Conservation (phyloP, 805 yeast genomes). For the Barnettozyma botsteinii region DNA sequence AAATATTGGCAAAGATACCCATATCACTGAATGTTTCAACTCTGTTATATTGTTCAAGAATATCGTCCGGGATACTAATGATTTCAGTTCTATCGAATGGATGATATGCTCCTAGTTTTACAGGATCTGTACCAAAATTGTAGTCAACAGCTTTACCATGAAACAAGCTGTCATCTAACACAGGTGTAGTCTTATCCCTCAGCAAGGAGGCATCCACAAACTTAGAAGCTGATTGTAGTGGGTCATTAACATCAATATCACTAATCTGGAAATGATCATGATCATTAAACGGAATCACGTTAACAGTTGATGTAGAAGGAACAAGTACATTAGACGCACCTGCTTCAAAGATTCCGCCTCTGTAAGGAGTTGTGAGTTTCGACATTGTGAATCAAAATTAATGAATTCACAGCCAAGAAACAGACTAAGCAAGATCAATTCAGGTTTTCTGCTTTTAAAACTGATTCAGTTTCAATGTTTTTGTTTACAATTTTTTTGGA, state of each 20-base stretch:
- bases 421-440: not conserved
- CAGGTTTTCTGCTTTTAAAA: not conserved
- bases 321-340: slow-evolving; percentile 2
- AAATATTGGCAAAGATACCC: slow-evolving; percentile 79
- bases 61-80: slow-evolving; percentile 72
- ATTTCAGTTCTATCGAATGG: slow-evolving; percentile 71
- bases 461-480: not conserved
- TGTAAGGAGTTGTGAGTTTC: slow-evolving; percentile 22
- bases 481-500: slow-evolving; percentile 7
- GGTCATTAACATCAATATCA: slow-evolving; percentile 30
- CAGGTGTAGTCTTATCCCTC: slow-evolving; percentile 52
- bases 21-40: slow-evolving; percentile 64
- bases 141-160: slow-evolving; percentile 60
- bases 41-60: slow-evolving; percentile 64
- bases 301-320: slow-evolving; percentile 10
- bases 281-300: slow-evolving; percentile 13
- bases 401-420: not conserved
- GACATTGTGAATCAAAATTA: slow-evolving; percentile 16
- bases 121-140: slow-evolving; percentile 50
- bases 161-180: slow-evolving; percentile 43
- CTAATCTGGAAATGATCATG: slow-evolving; percentile 29
- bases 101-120: slow-evolving; percentile 46
- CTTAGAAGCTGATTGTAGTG: slow-evolving; percentile 52
- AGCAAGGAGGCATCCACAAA: slow-evolving; percentile 53
- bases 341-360: slow-evolving; percentile 17